Evolutionary conservation across 345 rosid species (phyloP).

Genomic region (Brassica rapa): DNA sequence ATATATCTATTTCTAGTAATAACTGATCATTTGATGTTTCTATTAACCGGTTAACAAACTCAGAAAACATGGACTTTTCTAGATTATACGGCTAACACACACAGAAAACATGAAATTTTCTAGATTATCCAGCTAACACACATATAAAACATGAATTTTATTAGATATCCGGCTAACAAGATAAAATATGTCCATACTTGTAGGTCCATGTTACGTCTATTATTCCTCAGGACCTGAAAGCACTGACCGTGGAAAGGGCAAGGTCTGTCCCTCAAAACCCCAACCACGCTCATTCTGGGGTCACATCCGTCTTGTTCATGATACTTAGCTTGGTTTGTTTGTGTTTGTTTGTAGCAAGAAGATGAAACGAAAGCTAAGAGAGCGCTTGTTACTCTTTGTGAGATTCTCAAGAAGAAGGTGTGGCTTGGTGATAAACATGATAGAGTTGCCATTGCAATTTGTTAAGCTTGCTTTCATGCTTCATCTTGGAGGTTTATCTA

Average conservation of each 20-base stretch:
- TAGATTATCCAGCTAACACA: too few species aligned
- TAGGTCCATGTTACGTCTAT: too few species aligned
- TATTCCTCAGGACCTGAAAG: not conserved
- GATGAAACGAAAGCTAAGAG: conserved; percentile 81
- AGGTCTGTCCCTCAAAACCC: not conserved
- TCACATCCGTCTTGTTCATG: not conserved
- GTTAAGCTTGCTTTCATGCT: conserved; percentile 84
- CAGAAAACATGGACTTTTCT: too few species aligned
- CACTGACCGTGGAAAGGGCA: not conserved
- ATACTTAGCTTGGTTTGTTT: not conserved
- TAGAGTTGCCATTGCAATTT: conserved; percentile 88
- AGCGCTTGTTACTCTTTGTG: conserved; percentile 69
- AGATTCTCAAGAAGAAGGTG: conserved; percentile 74
- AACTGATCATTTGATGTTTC: too few species aligned
- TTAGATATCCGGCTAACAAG: too few species aligned
- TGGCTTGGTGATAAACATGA: conserved; percentile 90
- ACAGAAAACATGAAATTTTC: too few species aligned
- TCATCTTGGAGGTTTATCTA: conserved; percentile 53
- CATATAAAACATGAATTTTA: too few species aligned
- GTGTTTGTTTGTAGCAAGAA: conserved; percentile 53
- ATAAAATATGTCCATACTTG: too few species aligned
- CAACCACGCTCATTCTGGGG: not conserved
- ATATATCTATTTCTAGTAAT: too few species aligned
- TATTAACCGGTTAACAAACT: too few species aligned
- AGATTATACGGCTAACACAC: too few species aligned